phyloP scores from a whole-genome alignment of 1,284 basidiomycete species.

The Fomitiporia mediterranea region DNA sequence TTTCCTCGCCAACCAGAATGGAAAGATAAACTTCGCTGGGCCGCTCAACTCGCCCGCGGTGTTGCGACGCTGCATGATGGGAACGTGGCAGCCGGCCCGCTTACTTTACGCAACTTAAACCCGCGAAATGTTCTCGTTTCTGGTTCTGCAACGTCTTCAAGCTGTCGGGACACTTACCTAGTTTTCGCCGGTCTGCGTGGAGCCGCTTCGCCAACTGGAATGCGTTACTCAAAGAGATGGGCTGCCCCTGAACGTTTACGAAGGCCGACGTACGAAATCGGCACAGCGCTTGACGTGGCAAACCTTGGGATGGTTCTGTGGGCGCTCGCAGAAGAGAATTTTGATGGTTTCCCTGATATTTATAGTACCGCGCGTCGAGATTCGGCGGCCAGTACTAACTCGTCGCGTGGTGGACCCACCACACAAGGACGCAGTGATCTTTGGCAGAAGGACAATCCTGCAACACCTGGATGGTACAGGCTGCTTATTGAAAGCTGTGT shows the following conservation, averaged over 20 bases:
- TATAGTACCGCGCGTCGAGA: background rate
- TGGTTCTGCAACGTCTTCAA: background rate
- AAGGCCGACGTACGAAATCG: conserved; percentile 5
- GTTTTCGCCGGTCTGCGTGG: conserved; percentile 7
- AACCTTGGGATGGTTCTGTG: conserved; percentile 14
- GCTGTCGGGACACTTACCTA: background rate
- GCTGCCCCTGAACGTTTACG: conserved; percentile 9
- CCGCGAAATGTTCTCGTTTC: conserved; percentile 12
- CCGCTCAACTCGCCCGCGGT: background rate
- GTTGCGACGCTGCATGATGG: conserved; percentile 1
- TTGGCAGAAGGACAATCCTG: background rate
- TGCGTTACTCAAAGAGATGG: conserved; percentile 8
- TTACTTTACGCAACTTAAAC: conserved; percentile 9
- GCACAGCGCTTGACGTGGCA: conserved; percentile 4
- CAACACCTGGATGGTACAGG: conserved; percentile 9
- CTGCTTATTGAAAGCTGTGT: conserved; percentile 7
- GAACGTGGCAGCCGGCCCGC: background rate
- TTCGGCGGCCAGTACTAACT: background rate
- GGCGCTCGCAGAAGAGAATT: conserved; percentile 12
- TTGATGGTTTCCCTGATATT: conserved; percentile 4
- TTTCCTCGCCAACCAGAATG: conserved; percentile 10
- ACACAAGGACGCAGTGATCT: background rate
- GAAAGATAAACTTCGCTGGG: conserved; percentile 6
- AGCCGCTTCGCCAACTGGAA: conserved; percentile 3
- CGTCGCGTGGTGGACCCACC: background rate